These are phyloP conservation scores for Simplicillium aogashimaense DNA, from an alignment of 2,329 filamentous ascomycete species.

Conservation along the genomic window DNA sequence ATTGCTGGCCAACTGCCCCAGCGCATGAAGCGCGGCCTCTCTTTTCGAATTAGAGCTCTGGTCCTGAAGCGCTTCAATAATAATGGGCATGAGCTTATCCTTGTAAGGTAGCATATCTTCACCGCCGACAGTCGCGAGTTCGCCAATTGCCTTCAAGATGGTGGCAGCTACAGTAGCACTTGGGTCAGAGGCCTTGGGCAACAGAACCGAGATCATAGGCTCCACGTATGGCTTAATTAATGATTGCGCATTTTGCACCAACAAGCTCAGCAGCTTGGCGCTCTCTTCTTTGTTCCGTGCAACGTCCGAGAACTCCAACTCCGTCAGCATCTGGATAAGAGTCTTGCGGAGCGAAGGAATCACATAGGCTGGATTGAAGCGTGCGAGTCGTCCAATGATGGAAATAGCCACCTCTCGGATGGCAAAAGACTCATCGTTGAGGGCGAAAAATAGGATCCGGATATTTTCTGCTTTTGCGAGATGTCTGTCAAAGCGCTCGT, in stretches of 20 bases:
- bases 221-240: constrained; percentile 96
- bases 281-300: constrained; percentile 94
- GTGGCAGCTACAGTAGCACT: constrained; percentile 87
- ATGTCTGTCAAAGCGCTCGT: constrained; percentile 90
- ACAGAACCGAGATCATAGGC: constrained; percentile 87
- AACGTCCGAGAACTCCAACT: constrained; percentile 92
- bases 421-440: constrained; percentile 89
- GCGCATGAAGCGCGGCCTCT: constrained; percentile 79
- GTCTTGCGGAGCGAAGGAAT: constrained; percentile 93
- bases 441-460: constrained; percentile 83
- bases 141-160: constrained; percentile 89
- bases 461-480: constrained; percentile 98
- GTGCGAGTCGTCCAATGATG: constrained; percentile 87
- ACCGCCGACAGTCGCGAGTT: constrained; percentile 86
- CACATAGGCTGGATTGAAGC: constrained; percentile 91
- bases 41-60: constrained; percentile 84
- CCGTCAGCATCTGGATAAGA: constrained; percentile 89
- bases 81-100: constrained; percentile 85
- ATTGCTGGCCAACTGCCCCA: constrained; percentile 89
- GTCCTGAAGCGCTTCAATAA: constrained; percentile 88
- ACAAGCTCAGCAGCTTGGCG: constrained; percentile 80
- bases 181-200: constrained; percentile 80
- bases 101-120: constrained; percentile 92
- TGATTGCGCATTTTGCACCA: constrained; percentile 86
- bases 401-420: constrained; percentile 92